Percentiles rank a stretch among this genome's conserved stretches.
phyloP scores from a whole-genome alignment of 1,284 basidiomycete genomes.

The Fomitopsis palustris region DNA sequence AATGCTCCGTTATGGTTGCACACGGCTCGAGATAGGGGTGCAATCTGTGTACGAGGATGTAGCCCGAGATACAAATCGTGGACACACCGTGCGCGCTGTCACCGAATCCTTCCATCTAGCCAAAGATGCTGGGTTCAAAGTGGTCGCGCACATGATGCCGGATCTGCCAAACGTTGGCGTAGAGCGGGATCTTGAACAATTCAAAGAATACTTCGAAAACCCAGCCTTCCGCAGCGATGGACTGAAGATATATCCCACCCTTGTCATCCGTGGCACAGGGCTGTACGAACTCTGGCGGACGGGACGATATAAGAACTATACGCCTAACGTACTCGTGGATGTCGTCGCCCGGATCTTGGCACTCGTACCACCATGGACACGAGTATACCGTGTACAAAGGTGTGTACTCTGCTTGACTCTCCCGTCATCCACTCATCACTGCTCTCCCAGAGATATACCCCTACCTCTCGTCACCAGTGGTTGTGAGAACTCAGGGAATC shows the following conservation, averaged over 20 bases:
- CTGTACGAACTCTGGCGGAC: conserved; percentile 97
- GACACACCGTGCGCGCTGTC: conserved; percentile 97
- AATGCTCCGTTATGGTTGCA: conserved; percentile 99
- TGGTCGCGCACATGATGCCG: conserved; percentile 98
- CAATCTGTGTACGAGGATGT: conserved; percentile 99
- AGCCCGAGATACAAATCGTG: conserved; percentile 96
- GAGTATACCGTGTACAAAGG: conserved; percentile 97
- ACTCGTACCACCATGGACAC: conserved; percentile 97
- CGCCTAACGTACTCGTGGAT: conserved; percentile 96
- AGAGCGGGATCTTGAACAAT: conserved; percentile 97
- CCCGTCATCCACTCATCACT: background rate
- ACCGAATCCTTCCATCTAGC: conserved; percentile 97
- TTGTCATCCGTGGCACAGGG: conserved; percentile 97
- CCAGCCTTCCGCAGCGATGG: conserved; percentile 97
- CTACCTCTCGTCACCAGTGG: conserved; percentile 94
- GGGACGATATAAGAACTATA: conserved; percentile 98
- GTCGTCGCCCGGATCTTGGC: conserved; percentile 96
- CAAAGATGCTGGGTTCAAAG: conserved; percentile 99
- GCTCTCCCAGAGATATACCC: conserved; percentile 78
- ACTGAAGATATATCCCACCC: conserved; percentile 96
- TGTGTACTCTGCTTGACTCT: conserved; percentile 24
- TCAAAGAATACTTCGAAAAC: conserved; percentile 99
- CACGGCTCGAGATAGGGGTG: conserved; percentile 96
- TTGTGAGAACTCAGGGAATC: conserved; percentile 96
- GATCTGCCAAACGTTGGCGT: conserved; percentile 97